Evolutionary conservation across 768 basidiomycete genomes (phyloP).

Genomic region (Postia placenta): DNA sequence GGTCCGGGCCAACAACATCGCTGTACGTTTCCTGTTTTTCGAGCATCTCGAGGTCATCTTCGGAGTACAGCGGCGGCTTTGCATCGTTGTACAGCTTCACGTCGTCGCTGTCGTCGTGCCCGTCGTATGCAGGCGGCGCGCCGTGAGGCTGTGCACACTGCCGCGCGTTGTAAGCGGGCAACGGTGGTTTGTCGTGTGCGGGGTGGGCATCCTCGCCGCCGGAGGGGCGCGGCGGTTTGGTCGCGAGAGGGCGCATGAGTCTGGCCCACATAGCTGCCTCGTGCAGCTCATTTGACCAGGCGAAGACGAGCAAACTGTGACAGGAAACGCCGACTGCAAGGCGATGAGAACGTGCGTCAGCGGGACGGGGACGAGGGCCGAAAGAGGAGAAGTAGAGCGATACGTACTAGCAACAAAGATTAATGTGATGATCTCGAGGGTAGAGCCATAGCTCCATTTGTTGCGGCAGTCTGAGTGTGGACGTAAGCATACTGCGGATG

Average conservation of each 20-base stretch:
- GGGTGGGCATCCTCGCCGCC: constrained; percentile 26
- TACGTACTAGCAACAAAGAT: constrained; percentile 52
- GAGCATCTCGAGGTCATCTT: constrained; percentile 21
- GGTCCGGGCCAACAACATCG: too few species aligned
- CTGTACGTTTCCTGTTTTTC: too few species aligned
- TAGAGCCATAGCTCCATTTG: constrained; percentile 67
- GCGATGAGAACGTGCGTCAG: too few species aligned
- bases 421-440: constrained; percentile 60
- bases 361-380: background rate
- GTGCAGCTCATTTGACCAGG: constrained; percentile 69
- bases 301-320: constrained; percentile 59
- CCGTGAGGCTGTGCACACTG: constrained; percentile 22
- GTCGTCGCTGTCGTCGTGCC: constrained; percentile 9
- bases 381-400: background rate
- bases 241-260: constrained; percentile 36
- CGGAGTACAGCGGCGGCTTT: constrained; percentile 15
- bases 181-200: constrained; percentile 27
- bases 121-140: constrained; percentile 18
- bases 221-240: constrained; percentile 28
- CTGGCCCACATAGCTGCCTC: constrained; percentile 60
- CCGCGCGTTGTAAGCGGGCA: constrained; percentile 15
- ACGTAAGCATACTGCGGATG: background rate
- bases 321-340: constrained; percentile 46
- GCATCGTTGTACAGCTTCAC: constrained; percentile 35
- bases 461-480: background rate